Evolutionary conservation across 2,329 filamentous ascomycete species (phyloP), one percentile per base, ranked within the genome.

Genomic region (Talaromyces piceae): DNA sequence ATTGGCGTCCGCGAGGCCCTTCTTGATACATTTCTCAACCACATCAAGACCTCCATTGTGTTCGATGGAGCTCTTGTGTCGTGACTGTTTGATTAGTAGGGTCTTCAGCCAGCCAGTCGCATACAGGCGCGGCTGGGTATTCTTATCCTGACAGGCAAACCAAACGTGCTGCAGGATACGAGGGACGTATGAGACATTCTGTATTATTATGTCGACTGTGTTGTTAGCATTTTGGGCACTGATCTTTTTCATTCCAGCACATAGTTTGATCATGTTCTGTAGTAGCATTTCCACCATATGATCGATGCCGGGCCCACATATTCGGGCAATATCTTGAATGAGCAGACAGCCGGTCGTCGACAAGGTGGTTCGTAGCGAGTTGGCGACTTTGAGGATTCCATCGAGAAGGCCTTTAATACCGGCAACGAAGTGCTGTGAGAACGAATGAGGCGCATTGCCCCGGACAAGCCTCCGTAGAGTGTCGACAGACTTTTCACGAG

Each of bases 201-300:
- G 80, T 56, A 97, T 80, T 48, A 98, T 84, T 18, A 78, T 82
- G 58, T 93, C 85, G n/a, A 95, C 84, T 0, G 87, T 88, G 13
- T 74, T 67, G 63, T 94, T 91, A 48, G 88, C 91, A 57, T 87
- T 84, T 62, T 95, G 85, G 0, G 89, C 89, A 52, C 82, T 84
- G 59, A 98, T 95, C 68, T 94, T 95, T 70, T 98, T 98, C 45
- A 91, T 94, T 22, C 84, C 84, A 8, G 84, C 88, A 58, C 86
- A 91, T 56, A 96, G 80, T 70, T 95, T 96, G 72, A 97, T 83
- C 60, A 96, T 82, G 25, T 82, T 86, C 63, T 95, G 90, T 71
- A 97, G 81, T 20, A 96, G 77, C 47, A 96, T 81, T 69, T 97
- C 91, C 6, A 93, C 86, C 83, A 95, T 87, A 9, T 86, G 80